Conservation (phyloP, 2,329 filamentous ascomycete species). For the Ascocoryne sarcoides region DNA sequence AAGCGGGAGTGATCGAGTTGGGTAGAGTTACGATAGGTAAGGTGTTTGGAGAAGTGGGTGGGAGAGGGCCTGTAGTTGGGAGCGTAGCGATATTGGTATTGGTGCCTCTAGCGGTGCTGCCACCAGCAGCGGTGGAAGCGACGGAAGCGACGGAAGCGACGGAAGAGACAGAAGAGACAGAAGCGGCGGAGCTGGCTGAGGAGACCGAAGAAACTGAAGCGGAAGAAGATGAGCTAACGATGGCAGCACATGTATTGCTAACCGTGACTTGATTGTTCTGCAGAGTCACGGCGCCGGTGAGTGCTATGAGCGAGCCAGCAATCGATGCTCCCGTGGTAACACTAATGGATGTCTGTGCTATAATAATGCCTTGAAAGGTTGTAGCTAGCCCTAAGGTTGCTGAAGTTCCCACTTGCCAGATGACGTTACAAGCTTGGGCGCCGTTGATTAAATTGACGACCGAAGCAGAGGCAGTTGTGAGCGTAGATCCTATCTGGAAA, state of each 20-base stretch:
- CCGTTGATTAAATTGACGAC: constrained; percentile 4
- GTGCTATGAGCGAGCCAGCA: constrained; percentile 4
- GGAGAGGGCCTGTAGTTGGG: no score
- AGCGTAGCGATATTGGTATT: no score
- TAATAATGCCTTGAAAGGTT: constrained; percentile 3
- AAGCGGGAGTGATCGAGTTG: no score
- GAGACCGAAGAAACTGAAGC: no score
- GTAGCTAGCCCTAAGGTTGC: constrained; percentile 4
- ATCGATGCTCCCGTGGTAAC: not conserved
- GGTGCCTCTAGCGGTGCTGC: no score
- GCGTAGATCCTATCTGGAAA: constrained; percentile 9
- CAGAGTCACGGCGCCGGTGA: constrained; percentile 4
- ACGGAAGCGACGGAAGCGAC: no score
- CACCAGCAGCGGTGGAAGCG: no score
- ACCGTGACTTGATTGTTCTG: constrained; percentile 1
- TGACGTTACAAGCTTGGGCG: constrained; percentile 8
- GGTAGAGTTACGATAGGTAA: no score
- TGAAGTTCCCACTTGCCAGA: constrained; percentile 9
- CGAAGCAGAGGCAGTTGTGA: constrained; percentile 4
- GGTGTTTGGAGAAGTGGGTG: no score
- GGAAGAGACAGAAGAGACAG: no score
- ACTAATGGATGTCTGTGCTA: constrained; percentile 3
- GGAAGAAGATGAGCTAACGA: not conserved
- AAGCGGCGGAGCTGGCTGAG: no score
- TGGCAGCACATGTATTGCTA: not conserved